Evolutionary conservation across 805 yeast species (phyloP).

Genomic region (Pichia insulana): DNA sequence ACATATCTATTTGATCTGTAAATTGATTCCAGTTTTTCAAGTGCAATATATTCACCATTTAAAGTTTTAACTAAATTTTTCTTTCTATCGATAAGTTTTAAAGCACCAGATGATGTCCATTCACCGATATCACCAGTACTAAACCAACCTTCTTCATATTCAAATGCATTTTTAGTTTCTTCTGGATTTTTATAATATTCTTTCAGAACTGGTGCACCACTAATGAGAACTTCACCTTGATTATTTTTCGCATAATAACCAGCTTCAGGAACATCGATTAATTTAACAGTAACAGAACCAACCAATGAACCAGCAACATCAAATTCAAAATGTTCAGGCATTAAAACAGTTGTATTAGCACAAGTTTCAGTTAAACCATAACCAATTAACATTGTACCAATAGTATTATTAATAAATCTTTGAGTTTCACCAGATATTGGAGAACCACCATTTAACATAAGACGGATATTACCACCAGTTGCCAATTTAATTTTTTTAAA

Average conservation of each 20-base stretch:
- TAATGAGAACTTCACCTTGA: constrained; percentile 86
- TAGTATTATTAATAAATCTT: constrained; percentile 60
- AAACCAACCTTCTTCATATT: constrained; percentile 85
- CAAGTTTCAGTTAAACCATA: constrained; percentile 96
- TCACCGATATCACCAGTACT: constrained; percentile 95
- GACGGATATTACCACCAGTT: constrained; percentile 82
- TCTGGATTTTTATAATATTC: constrained; percentile 77
- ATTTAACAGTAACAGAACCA: constrained; percentile 77
- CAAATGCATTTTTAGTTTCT: constrained; percentile 69
- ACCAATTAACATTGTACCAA: constrained; percentile 86
- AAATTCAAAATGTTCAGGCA: constrained; percentile 55
- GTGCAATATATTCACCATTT: constrained; percentile 96
- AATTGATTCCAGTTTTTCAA: constrained; percentile 86
- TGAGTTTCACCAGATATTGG: constrained; percentile 80
- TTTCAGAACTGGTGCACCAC: constrained; percentile 62
- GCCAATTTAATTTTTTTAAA: constrained; percentile 88
- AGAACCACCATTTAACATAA: constrained; percentile 85
- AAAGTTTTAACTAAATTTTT: constrained; percentile 93
- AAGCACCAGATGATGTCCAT: constrained; percentile 75
- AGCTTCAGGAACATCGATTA: constrained; percentile 84
- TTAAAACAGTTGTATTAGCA: constrained; percentile 73
- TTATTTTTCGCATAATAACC: constrained; percentile 84
- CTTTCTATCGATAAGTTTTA: constrained; percentile 84
- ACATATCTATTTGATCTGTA: constrained; percentile 79
- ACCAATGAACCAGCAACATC: constrained; percentile 79